Percentiles rank a stretch among this genome's conserved stretches.
These are phyloP conservation scores for Zancudomyces culisetae DNA, from an alignment of 371 early-diverging fungal genomes.

Conservation along the genomic window DNA sequence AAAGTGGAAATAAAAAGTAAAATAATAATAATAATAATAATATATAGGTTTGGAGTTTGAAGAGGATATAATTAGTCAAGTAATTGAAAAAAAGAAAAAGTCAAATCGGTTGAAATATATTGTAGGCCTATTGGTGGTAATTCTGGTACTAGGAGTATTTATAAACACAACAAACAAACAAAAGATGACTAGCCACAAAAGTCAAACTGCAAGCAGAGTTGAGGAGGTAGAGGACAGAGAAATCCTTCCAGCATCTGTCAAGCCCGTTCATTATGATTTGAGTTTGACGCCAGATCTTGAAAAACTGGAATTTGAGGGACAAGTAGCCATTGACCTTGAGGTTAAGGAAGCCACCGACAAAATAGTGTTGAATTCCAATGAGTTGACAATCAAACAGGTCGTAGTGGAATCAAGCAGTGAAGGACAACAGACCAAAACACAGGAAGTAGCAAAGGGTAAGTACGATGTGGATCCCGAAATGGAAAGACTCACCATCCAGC, in stretches of 20 bases:
- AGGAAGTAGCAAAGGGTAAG: conserved; percentile 26
- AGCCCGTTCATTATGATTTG: conserved; percentile 57
- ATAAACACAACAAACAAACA: neutral
- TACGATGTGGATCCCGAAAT: conserved; percentile 41
- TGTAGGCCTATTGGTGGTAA: neutral
- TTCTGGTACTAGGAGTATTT: neutral
- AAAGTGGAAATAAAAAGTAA: too few species aligned
- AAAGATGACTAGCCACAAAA: neutral
- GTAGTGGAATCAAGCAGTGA: conserved; percentile 7
- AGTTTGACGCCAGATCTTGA: conserved; percentile 45
- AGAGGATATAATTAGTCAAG: neutral
- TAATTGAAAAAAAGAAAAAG: neutral
- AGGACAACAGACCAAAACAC: neutral
- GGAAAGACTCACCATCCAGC: conserved; percentile 51
- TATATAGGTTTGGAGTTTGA: too few species aligned
- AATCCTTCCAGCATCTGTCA: conserved; percentile 47
- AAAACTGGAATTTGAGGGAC: conserved; percentile 43
- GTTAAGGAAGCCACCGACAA: conserved; percentile 24
- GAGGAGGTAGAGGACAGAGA: conserved; percentile 27
- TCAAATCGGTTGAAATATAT: neutral
- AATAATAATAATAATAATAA: too few species aligned
- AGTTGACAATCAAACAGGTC: conserved; percentile 41
- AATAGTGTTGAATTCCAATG: conserved; percentile 31
- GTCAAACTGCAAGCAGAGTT: neutral
- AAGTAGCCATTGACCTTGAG: conserved; percentile 23